Conservation (phyloP, 768 basidiomycete species). For the Pseudohyphozyma bogoriensis region DNA sequence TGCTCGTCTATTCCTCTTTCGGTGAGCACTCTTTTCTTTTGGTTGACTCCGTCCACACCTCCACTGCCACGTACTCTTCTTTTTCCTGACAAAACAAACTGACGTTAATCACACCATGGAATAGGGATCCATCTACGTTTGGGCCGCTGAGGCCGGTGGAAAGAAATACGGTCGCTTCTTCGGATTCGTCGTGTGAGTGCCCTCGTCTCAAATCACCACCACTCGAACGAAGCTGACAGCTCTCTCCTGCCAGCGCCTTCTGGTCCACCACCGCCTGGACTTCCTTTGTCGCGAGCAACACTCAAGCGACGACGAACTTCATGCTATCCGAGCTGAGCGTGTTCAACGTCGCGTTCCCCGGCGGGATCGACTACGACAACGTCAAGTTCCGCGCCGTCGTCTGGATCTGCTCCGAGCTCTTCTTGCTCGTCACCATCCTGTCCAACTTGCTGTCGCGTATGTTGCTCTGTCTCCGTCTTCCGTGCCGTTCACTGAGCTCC, state of each 20-base stretch:
- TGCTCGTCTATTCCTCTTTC: conserved; percentile 60
- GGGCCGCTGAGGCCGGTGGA: conserved; percentile 88
- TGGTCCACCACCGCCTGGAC: conserved; percentile 95
- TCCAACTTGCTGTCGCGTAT: conserved; percentile 78
- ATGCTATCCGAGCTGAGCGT: conserved; percentile 73
- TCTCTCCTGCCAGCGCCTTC: conserved; percentile 63
- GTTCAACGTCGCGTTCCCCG: conserved; percentile 72
- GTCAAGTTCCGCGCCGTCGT: conserved; percentile 77
- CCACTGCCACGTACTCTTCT: too few relatives aligned
- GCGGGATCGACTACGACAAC: conserved; percentile 58
- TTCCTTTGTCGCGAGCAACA: conserved; percentile 81
- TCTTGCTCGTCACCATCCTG: conserved; percentile 60
- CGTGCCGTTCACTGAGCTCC: not conserved
- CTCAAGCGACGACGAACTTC: conserved; percentile 83
- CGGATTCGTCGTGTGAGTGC: conserved; percentile 58
- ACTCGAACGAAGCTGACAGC: not conserved
- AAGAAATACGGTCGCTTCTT: conserved; percentile 75
- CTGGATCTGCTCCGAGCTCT: conserved; percentile 67
- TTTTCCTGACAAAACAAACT: too few relatives aligned
- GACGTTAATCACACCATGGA: too few relatives aligned
- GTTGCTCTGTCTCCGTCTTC: conserved; percentile 21
- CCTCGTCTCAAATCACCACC: not conserved
- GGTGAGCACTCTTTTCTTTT: not conserved
- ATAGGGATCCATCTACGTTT: conserved; percentile 88
- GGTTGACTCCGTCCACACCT: conserved; percentile 42